phyloP scores from a whole-genome alignment of 129 eudicot genomes.

The Tanacetum coccineum region DNA sequence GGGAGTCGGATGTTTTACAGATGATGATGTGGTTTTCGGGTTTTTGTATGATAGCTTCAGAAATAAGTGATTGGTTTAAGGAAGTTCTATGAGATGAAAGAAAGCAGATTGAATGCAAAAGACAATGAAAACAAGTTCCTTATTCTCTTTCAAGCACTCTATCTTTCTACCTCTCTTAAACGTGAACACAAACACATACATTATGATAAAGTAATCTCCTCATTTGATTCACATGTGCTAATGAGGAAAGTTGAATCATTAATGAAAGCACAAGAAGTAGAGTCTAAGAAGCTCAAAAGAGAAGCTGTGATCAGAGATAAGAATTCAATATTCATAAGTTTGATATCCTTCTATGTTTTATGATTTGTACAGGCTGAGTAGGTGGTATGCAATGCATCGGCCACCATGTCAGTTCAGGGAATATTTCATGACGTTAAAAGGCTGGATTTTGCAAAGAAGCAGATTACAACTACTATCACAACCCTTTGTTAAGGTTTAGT shows the following conservation, averaged over 20 bases:
- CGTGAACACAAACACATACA: not conserved
- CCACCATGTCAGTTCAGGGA: no score
- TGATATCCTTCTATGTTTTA: no score
- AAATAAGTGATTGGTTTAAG: slow-evolving; percentile 76
- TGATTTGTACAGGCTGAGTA: no score
- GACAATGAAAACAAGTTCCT: slow-evolving; percentile 81
- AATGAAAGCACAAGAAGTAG: slow-evolving; percentile 66
- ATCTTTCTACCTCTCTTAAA: no score
- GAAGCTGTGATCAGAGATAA: slow-evolving; percentile 56
- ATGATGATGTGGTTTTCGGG: slow-evolving; percentile 78
- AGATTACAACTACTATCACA: no score
- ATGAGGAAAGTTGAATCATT: slow-evolving; percentile 67
- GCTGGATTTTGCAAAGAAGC: no score
- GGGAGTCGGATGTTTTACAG: slow-evolving; percentile 15
- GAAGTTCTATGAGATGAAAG: slow-evolving; percentile 63
- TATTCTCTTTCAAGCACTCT: not conserved
- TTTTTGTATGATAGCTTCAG: slow-evolving; percentile 85
- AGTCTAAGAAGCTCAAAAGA: slow-evolving; percentile 68
- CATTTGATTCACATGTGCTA: slow-evolving; percentile 43
- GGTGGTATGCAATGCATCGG: no score
- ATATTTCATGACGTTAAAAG: no score
- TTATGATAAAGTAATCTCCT: not conserved
- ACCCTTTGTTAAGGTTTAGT: no score
- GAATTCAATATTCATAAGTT: slow-evolving; percentile 34
- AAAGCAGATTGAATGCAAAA: slow-evolving; percentile 43